Conservation (phyloP, 371 early-diverging fungal species). For the Circinella minor region DNA sequence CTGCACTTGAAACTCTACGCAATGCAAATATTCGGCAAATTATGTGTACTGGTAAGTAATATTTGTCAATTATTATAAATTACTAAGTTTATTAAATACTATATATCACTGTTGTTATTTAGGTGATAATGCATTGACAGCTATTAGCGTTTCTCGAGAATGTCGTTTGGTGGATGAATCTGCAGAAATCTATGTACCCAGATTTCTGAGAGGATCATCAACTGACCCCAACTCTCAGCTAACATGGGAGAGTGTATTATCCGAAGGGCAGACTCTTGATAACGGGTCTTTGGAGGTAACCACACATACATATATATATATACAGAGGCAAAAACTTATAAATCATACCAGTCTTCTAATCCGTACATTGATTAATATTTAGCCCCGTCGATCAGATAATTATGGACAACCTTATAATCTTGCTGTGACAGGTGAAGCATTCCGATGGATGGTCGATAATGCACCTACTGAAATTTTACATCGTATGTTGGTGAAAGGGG, state of each 20-base stretch:
- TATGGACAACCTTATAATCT: conserved; percentile 60
- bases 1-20: conserved; percentile 84
- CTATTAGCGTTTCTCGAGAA: conserved; percentile 95
- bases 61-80: conserved; percentile 1
- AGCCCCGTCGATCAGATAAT: conserved; percentile 17
- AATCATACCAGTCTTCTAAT: not conserved
- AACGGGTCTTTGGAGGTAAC: conserved; percentile 64
- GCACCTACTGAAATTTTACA: conserved; percentile 68
- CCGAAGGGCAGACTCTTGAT: conserved; percentile 62
- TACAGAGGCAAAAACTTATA: not conserved
- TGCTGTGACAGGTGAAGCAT: conserved; percentile 96
- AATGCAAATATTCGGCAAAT: conserved; percentile 91
- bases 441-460: conserved; percentile 92
- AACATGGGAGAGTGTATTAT: conserved; percentile 76
- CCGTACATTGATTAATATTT: not conserved
- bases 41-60: conserved; percentile 93
- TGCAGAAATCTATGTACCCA: conserved; percentile 62
- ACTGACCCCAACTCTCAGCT: conserved; percentile 59
- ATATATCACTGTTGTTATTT: too few species aligned
- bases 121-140: conserved; percentile 97
- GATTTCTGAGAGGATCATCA: conserved; percentile 58
- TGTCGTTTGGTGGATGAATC: conserved; percentile 76
- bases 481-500: conserved; percentile 88
- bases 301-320: too few species aligned
- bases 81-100: not conserved